phyloP scores from a whole-genome alignment of 257 asterid genomes.

The Jacaranda copaia region DNA sequence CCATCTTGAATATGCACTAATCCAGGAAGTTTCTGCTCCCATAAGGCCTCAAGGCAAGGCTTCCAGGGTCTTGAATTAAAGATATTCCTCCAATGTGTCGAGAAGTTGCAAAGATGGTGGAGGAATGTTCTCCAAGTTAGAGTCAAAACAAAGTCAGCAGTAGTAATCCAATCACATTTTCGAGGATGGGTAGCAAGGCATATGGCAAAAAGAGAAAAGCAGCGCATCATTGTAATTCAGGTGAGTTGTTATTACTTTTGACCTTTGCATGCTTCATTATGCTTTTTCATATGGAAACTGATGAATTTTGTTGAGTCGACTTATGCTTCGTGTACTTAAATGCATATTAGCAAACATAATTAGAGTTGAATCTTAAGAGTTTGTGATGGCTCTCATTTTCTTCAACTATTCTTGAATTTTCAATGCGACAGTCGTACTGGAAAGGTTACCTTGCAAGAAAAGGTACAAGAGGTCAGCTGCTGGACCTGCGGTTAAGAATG shows the following conservation, averaged over 20 bases:
- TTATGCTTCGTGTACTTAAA: too few relatives aligned
- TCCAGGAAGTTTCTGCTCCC: slow-evolving; percentile 60
- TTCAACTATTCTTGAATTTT: slow-evolving; percentile 21
- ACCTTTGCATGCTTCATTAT: slow-evolving; percentile 25
- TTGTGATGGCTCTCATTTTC: slow-evolving; percentile 16
- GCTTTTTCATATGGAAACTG: background rate
- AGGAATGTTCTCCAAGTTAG: slow-evolving; percentile 52
- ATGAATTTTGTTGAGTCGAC: background rate
- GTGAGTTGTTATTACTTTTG: slow-evolving; percentile 47
- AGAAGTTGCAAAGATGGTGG: slow-evolving; percentile 94
- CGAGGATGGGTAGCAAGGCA: slow-evolving; percentile 73
- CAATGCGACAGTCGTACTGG: slow-evolving; percentile 72
- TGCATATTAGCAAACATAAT: background rate
- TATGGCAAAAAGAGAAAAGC: slow-evolving; percentile 53
- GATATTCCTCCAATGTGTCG: slow-evolving; percentile 52
- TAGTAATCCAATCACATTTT: slow-evolving; percentile 71
- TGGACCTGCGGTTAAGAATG: slow-evolving; percentile 75
- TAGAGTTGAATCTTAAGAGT: background rate
- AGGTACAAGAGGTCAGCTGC: slow-evolving; percentile 66
- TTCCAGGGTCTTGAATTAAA: slow-evolving; percentile 53
- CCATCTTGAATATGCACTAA: slow-evolving; percentile 25
- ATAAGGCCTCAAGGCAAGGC: slow-evolving; percentile 33
- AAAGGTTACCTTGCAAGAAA: slow-evolving; percentile 88
- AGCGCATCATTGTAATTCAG: slow-evolving; percentile 64
- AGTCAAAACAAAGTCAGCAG: slow-evolving; percentile 53